phyloP scores from a whole-genome alignment of 192 early-diverging fungal genomes.

The Gamsiella multidivaricata region DNA sequence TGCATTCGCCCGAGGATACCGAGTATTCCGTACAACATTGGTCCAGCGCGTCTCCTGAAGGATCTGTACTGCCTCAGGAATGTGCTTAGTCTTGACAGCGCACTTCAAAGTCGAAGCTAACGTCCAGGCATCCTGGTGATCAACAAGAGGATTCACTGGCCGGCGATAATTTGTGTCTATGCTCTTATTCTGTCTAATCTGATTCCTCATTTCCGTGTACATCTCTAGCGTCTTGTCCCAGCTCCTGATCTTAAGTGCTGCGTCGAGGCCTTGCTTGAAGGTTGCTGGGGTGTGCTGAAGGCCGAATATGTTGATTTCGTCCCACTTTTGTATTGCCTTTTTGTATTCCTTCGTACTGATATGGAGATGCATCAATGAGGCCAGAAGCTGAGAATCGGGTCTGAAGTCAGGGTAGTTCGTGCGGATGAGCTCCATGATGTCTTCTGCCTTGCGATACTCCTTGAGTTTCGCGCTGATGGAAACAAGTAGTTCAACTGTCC shows the following conservation, averaged over 20 bases:
- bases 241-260: conserved; percentile 16
- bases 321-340: conserved; percentile 33
- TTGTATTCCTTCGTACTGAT: conserved; percentile 33
- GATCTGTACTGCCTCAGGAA: conserved; percentile 25
- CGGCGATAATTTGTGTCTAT: not conserved
- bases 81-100: conserved; percentile 39
- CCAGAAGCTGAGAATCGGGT: conserved; percentile 25
- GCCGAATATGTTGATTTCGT: conserved; percentile 9
- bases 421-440: conserved; percentile 23
- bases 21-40: conserved; percentile 10
- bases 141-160: conserved; percentile 11
- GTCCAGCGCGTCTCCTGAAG: conserved; percentile 22
- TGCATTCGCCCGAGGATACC: conserved; percentile 37
- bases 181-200: conserved; percentile 13
- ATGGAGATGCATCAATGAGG: conserved; percentile 26
- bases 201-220: conserved; percentile 11
- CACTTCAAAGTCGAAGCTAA: conserved; percentile 25
- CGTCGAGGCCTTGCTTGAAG: conserved; percentile 37
- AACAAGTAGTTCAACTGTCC: conserved; percentile 36
- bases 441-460: conserved; percentile 14
- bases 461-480: conserved; percentile 38
- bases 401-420: conserved; percentile 26
- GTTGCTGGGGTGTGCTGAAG: conserved; percentile 31
- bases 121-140: conserved; percentile 33
- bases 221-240: conserved; percentile 47